Evolutionary conservation across 2,329 filamentous ascomycete species (phyloP).

Genomic region (Torrubiella hemipterigena): DNA sequence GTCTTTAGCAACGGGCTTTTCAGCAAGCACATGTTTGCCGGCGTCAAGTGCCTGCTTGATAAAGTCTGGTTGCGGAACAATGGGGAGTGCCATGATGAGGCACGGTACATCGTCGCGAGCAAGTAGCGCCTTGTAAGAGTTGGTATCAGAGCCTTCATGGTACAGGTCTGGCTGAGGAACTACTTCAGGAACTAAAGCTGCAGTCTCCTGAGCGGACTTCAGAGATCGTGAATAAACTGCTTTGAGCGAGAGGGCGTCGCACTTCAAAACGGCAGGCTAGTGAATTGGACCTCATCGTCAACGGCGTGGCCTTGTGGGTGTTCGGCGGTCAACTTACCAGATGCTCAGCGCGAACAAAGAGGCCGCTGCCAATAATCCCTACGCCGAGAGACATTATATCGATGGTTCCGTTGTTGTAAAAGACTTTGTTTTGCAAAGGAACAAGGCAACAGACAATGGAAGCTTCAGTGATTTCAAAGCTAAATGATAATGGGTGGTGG

Average conservation of each 20-base stretch:
- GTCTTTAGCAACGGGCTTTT: conserved; percentile 57
- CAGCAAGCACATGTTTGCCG: conserved; percentile 58
- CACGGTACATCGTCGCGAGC: conserved; percentile 39
- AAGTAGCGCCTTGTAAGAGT: conserved; percentile 38
- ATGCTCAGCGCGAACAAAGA: conserved; percentile 48
- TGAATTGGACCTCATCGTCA: conserved; percentile 3
- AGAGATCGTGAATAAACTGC: conserved; percentile 55
- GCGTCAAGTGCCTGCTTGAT: conserved; percentile 48
- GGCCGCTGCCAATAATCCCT: conserved; percentile 51
- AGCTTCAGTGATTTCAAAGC: no score
- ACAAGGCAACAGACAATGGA: no score
- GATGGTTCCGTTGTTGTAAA: no score
- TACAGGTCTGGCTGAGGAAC: conserved; percentile 34
- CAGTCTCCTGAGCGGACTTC: conserved; percentile 37
- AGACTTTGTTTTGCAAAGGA: no score
- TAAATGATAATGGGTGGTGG: no score
- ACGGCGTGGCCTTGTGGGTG: conserved; percentile 1
- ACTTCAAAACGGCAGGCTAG: conserved; percentile 46
- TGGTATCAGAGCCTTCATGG: conserved; percentile 38
- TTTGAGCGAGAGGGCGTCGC: conserved; percentile 39
- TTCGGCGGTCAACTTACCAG: conserved; percentile 24
- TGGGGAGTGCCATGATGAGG: conserved; percentile 51
- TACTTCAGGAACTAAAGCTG: conserved; percentile 22
- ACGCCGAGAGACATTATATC: no score
- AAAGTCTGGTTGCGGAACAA: conserved; percentile 44